A percentile compares a stretch with the other conserved stretches of the same genome.
These are phyloP conservation scores for Hypoxylon sp. DNA, from an alignment of 2,329 filamentous ascomycete species.

Conservation along the genomic window DNA sequence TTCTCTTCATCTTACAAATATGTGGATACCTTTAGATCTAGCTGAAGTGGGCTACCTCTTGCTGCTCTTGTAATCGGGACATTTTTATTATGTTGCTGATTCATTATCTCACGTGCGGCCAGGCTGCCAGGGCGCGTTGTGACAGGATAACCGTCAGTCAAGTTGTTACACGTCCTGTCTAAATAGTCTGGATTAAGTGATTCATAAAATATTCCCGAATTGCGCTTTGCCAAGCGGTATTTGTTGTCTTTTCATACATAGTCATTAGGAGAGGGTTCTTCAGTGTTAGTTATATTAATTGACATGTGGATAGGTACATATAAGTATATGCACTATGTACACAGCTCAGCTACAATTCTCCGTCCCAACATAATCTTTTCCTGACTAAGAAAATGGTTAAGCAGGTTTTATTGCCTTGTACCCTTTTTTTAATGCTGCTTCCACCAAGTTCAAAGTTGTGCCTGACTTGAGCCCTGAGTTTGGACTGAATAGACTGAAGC, in stretches of 20 bases:
- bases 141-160: constrained; percentile 14
- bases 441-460: constrained; percentile 38
- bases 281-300: constrained; percentile 21
- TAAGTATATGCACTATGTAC: not conserved
- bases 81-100: constrained; percentile 19
- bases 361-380: constrained; percentile 9
- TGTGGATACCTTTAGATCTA: constrained; percentile 18
- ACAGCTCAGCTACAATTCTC: constrained; percentile 17
- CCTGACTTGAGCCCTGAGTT: constrained; percentile 34
- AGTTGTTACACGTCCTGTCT: constrained; percentile 23
- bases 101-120: constrained; percentile 14
- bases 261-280: not conserved
- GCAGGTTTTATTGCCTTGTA: constrained; percentile 28
- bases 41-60: constrained; percentile 21
- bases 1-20: constrained; percentile 16
- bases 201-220: constrained; percentile 16
- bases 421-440: constrained; percentile 38
- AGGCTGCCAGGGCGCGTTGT: not conserved
- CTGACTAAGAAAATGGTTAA: constrained; percentile 24
- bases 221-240: constrained; percentile 24
- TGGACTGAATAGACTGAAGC: constrained; percentile 7
- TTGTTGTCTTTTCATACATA: constrained; percentile 4
- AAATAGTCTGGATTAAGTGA: constrained; percentile 15
- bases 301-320: not conserved
- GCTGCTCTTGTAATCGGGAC: constrained; percentile 14